Evolutionary conservation across 176 grass and related monocot genomes (phyloP).

Genomic region (sorghum (Sorghum bicolor)): DNA sequence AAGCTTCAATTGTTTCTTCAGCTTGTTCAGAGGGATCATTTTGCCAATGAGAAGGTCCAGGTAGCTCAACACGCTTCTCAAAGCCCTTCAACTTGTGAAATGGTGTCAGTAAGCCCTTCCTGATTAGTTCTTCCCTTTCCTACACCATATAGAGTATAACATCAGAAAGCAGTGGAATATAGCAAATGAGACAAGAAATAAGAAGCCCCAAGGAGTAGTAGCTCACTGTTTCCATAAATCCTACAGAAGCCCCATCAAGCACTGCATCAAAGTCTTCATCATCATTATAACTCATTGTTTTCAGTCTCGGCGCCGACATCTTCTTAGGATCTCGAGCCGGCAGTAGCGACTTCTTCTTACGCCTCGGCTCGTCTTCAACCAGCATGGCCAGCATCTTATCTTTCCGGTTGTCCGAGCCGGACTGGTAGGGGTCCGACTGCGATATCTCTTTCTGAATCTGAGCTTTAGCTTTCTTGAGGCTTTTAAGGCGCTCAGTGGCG

Average conservation of each 20-base stretch:
- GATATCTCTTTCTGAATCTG: slow-evolving; percentile 70
- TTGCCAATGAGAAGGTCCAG: slow-evolving; percentile 34
- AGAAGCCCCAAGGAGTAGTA: background rate
- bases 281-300: slow-evolving; percentile 65
- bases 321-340: slow-evolving; percentile 24
- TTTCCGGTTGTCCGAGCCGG: background rate
- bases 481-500: slow-evolving; percentile 70
- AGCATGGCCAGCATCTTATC: slow-evolving; percentile 54
- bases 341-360: slow-evolving; percentile 39
- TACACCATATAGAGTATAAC: slow-evolving; percentile 29
- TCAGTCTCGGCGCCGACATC: slow-evolving; percentile 26
- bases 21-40: slow-evolving; percentile 11
- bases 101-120: slow-evolving; percentile 86
- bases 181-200: background rate
- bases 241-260: slow-evolving; percentile 68
- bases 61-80: slow-evolving; percentile 64
- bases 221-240: slow-evolving; percentile 95
- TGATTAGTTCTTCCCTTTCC: slow-evolving; percentile 84
- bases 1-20: slow-evolving; percentile 45
- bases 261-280: slow-evolving; percentile 75
- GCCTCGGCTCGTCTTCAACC: slow-evolving; percentile 55
- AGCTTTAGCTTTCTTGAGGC: slow-evolving; percentile 72
- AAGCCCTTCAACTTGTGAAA: slow-evolving; percentile 95
- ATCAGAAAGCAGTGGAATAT: slow-evolving; percentile 13
- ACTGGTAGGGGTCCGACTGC: slow-evolving; percentile 27